A percentile compares a stretch with the other conserved stretches of the same genome.
Conservation (phyloP, 2,329 filamentous ascomycete species). For the Dactylellina sp. region DNA sequence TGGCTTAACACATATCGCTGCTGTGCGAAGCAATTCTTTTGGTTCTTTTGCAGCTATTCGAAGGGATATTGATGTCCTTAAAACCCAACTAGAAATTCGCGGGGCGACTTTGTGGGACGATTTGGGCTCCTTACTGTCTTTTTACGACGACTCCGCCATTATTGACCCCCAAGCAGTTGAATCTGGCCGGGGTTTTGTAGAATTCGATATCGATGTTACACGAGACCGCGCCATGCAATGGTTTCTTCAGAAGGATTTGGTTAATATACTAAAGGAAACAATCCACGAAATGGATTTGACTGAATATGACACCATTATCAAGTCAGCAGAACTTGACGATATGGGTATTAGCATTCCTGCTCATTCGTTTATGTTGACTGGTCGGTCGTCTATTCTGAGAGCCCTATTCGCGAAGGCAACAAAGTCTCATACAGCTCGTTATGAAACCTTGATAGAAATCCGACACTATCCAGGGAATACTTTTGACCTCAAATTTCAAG, state of each 20-base stretch:
- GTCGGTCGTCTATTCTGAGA: conserved; percentile 72
- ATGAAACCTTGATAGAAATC: conserved; percentile 47
- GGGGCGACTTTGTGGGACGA: conserved; percentile 80
- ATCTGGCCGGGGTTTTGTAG: conserved; percentile 66
- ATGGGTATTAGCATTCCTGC: conserved; percentile 75
- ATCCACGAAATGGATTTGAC: conserved; percentile 53
- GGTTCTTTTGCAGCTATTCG: conserved; percentile 90
- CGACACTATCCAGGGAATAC: conserved; percentile 64
- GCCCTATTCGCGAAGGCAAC: conserved; percentile 40
- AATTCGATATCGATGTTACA: conserved; percentile 55
- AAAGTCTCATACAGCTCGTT: conserved; percentile 14
- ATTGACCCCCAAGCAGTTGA: conserved; percentile 33
- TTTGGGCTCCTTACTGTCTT: conserved; percentile 75
- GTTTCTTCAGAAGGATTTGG: conserved; percentile 57
- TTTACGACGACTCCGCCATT: conserved; percentile 69
- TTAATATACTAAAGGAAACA: conserved; percentile 49
- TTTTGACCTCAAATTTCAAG: conserved; percentile 73
- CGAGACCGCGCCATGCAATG: conserved; percentile 54
- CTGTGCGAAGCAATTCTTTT: conserved; percentile 86
- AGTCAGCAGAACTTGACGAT: conserved; percentile 54
- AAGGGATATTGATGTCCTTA: conserved; percentile 84
- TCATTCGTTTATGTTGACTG: conserved; percentile 83
- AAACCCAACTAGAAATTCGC: conserved; percentile 75
- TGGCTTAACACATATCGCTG: conserved; percentile 83
- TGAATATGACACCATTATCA: conserved; percentile 58